A percentile compares a stretch with the other conserved stretches of the same genome.
phyloP scores from a whole-genome alignment of 345 rosid genomes.

The Corchorus olitorius region DNA sequence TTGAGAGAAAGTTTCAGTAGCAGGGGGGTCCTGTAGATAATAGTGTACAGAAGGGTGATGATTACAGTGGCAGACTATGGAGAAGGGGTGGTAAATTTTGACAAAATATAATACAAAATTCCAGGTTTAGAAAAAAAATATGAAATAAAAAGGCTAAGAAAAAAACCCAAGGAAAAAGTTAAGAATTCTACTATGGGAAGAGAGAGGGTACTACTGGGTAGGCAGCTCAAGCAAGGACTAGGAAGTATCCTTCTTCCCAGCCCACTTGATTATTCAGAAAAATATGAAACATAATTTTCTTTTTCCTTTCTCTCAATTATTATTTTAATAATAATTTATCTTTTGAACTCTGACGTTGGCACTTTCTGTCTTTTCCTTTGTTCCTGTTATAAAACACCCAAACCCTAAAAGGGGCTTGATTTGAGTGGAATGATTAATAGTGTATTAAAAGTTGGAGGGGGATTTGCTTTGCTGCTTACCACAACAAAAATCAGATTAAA shows the following conservation, averaged over 20 bases:
- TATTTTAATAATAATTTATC: slow-evolving; percentile 25
- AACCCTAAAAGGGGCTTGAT: slow-evolving; percentile 55
- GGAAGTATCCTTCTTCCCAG: slow-evolving; percentile 22
- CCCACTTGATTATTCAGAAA: slow-evolving; percentile 32
- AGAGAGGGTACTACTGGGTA: background rate
- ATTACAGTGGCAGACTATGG: slow-evolving; percentile 60
- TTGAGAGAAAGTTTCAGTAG: slow-evolving; percentile 27
- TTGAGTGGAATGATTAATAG: slow-evolving; percentile 39
- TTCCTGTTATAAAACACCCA: slow-evolving; percentile 63
- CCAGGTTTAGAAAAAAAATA: slow-evolving; percentile 7
- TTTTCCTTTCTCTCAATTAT: slow-evolving; percentile 8
- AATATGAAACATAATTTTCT: background rate
- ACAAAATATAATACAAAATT: slow-evolving; percentile 9
- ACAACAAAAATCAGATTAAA: background rate
- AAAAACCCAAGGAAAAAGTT: slow-evolving; percentile 32
- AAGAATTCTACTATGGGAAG: slow-evolving; percentile 26
- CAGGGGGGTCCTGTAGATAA: slow-evolving; percentile 29
- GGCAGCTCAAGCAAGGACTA: slow-evolving; percentile 26
- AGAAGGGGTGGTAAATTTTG: slow-evolving; percentile 26
- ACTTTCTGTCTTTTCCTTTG: slow-evolving; percentile 49
- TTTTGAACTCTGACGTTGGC: slow-evolving; percentile 39
- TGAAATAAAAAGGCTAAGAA: slow-evolving; percentile 19
- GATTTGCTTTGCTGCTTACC: slow-evolving; percentile 21
- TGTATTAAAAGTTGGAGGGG: slow-evolving; percentile 34
- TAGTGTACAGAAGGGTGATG: slow-evolving; percentile 54